Evolutionary conservation across 768 basidiomycete genomes (phyloP).

Genomic region (Panaeolus cyanescens): DNA sequence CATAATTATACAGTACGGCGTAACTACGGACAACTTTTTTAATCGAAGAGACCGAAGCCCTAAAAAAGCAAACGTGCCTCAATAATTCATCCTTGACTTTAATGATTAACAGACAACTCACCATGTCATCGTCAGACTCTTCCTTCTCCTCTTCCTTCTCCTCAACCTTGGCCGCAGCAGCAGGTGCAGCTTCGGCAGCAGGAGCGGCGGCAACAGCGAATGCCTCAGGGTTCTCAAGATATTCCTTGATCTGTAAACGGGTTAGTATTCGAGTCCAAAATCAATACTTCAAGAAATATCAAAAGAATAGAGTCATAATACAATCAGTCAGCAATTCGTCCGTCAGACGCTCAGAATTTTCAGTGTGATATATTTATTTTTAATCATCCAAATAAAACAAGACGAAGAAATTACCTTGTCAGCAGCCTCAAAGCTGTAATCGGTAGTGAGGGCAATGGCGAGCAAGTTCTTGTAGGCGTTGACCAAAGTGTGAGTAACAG

Average conservation of each 20-base stretch:
- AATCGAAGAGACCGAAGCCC: slow-evolving; percentile 97
- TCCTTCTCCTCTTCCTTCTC: slow-evolving; percentile 85
- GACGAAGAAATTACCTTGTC: slow-evolving; percentile 70
- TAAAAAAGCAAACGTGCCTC: slow-evolving; percentile 33
- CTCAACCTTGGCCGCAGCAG: slow-evolving; percentile 60
- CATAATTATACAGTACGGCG: slow-evolving; percentile 14
- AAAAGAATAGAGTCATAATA: slow-evolving; percentile 26
- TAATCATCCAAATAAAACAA: slow-evolving; percentile 28
- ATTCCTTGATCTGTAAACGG: slow-evolving; percentile 79
- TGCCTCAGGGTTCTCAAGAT: slow-evolving; percentile 98
- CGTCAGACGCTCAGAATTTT: slow-evolving; percentile 75
- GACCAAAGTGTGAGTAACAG: slow-evolving; percentile 92
- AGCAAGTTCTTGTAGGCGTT: slow-evolving; percentile 99
- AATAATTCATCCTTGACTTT: slow-evolving; percentile 2
- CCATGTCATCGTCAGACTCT: slow-evolving; percentile 89
- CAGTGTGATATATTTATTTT: slow-evolving; percentile 60
- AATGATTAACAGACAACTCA: slow-evolving; percentile 33
- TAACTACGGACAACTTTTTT: slow-evolving; percentile 24
- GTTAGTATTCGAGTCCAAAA: slow-evolving; percentile 17
- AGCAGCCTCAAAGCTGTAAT: slow-evolving; percentile 91
- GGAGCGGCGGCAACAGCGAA: slow-evolving; percentile 79
- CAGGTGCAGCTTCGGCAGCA: slow-evolving; percentile 56
- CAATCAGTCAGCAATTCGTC: slow-evolving; percentile 40
- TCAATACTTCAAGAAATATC: background rate
- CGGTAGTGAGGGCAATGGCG: slow-evolving; percentile 85